phyloP scores from a whole-genome alignment of 106 monocot species.

The Dendrobium officinale region DNA sequence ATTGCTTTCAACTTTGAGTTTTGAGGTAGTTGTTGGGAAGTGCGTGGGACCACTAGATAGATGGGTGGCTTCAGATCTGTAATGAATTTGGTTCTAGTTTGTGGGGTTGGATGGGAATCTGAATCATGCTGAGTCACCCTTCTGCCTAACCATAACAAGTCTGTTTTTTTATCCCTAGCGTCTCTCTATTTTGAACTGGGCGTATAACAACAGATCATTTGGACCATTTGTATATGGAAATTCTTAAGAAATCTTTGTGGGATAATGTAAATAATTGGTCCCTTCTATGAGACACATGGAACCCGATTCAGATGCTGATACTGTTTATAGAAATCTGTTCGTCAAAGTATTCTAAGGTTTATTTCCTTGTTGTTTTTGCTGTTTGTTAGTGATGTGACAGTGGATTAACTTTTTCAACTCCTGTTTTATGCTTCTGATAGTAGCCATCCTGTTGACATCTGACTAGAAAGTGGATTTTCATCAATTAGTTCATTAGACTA shows the following conservation, averaged over 20 bases:
- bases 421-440: neutral
- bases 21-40: neutral
- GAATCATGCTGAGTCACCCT: neutral
- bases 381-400: neutral
- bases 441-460: no score
- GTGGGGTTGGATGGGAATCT: constrained; percentile 20
- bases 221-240: neutral
- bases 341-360: neutral
- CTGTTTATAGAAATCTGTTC: neutral
- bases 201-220: neutral
- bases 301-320: neutral
- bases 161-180: neutral
- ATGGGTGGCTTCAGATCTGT: constrained; percentile 7
- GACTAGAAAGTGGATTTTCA: neutral
- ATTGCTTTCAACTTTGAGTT: constrained; percentile 5
- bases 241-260: neutral
- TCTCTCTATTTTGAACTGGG: neutral
- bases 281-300: neutral
- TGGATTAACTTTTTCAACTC: neutral
- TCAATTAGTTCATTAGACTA: neutral
- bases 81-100: constrained; percentile 10
- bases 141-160: neutral
- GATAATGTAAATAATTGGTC: neutral
- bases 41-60: constrained; percentile 15
- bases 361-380: neutral